These are phyloP conservation scores for Diatrype stigma DNA, from an alignment of 2,329 filamentous ascomycete species.

Conservation along the genomic window DNA sequence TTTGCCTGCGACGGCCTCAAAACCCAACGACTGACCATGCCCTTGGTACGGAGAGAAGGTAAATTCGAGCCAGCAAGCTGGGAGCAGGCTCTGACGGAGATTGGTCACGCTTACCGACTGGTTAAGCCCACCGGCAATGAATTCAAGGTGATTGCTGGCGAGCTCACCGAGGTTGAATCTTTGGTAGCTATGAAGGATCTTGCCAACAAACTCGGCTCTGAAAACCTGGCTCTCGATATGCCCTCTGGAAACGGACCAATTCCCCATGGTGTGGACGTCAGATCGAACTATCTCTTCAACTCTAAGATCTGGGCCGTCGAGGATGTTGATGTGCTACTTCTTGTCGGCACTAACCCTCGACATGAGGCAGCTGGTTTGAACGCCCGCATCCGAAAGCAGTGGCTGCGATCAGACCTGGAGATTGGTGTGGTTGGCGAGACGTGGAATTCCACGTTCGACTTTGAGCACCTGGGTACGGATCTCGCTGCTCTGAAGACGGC, in stretches of 20 bases:
- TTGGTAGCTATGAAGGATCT: conserved; percentile 96
- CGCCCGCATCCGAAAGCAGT: conserved; percentile 95
- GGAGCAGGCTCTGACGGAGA: conserved; percentile 91
- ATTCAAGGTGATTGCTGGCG: conserved; percentile 91
- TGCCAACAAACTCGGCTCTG: conserved; percentile 92
- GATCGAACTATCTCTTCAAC: conserved; percentile 96
- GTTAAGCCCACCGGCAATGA: conserved; percentile 84
- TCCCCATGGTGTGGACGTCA: conserved; percentile 88
- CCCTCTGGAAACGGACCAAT: conserved; percentile 78
- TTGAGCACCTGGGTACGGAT: conserved; percentile 81
- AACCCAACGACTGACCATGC: conserved; percentile 92
- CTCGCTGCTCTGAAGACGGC: conserved; percentile 78
- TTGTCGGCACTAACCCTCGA: conserved; percentile 91
- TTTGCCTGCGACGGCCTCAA: conserved; percentile 96
- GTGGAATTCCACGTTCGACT: conserved; percentile 94
- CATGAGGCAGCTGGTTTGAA: conserved; percentile 95
- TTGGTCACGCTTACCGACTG: conserved; percentile 73
- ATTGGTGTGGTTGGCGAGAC: conserved; percentile 86
- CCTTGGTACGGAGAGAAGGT: conserved; percentile 80
- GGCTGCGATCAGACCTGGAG: conserved; percentile 90
- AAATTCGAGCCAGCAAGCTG: conserved; percentile 91
- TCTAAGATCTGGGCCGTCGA: conserved; percentile 91
- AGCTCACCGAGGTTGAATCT: conserved; percentile 86
- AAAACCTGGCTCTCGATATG: conserved; percentile 91
- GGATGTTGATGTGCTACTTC: conserved; percentile 85